Conservation (phyloP, 768 basidiomycete genomes). For the Lentinula lateritia region DNA sequence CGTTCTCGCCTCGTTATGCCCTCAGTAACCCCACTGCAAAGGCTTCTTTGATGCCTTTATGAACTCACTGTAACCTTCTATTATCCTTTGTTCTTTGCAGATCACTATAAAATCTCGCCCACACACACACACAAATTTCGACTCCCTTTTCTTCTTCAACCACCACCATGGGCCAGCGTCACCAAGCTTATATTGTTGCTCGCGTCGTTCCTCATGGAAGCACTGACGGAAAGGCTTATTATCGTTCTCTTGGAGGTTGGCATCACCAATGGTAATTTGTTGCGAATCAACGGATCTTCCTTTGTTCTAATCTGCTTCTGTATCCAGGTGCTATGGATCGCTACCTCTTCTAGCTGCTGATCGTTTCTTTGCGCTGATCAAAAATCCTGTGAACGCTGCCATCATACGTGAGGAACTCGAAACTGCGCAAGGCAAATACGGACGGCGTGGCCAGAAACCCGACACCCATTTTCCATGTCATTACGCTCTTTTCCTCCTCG, state of each 20-base stretch:
- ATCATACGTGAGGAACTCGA: conserved; percentile 30
- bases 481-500: conserved; percentile 24
- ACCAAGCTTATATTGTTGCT: conserved; percentile 35
- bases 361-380: conserved; percentile 28
- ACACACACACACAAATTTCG: too few species aligned
- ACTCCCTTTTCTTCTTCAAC: too few species aligned
- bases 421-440: conserved; percentile 19
- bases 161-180: conserved; percentile 18
- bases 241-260: conserved; percentile 34
- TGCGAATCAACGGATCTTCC: too few species aligned
- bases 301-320: too few species aligned
- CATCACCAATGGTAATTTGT: conserved; percentile 29
- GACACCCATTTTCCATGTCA: conserved; percentile 25
- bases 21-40: too few species aligned
- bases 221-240: conserved; percentile 14
- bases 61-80: too few species aligned
- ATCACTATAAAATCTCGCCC: too few species aligned
- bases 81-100: too few species aligned
- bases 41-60: too few species aligned
- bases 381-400: conserved; percentile 28
- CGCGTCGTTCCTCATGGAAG: conserved; percentile 20
- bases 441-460: too few species aligned
- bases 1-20: too few species aligned
- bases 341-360: conserved; percentile 24
- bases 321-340: conserved; percentile 21